A percentile compares a stretch with the other conserved stretches of the same genome.
Conservation (phyloP, 176 grass and related monocot genomes). For the Cenchrus americanus region DNA sequence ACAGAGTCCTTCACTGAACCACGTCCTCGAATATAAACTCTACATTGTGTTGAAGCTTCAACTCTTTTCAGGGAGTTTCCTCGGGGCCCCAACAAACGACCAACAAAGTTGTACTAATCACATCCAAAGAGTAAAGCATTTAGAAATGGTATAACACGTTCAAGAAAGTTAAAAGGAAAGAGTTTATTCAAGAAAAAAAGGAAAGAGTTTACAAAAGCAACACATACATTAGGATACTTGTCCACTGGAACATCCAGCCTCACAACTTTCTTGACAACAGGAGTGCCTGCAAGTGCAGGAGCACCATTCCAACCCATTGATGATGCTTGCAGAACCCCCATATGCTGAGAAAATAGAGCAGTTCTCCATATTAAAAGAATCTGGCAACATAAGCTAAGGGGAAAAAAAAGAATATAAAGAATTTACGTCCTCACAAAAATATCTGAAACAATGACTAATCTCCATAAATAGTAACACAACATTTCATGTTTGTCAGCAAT, state of each 20-base stretch:
- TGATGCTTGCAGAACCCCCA: conserved; percentile 65
- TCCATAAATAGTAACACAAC: neutral
- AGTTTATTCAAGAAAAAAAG: conserved; percentile 21
- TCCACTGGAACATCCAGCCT: conserved; percentile 93
- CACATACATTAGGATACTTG: conserved; percentile 84
- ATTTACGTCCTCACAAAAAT: neutral
- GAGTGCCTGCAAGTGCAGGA: conserved; percentile 58
- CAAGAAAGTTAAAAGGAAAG: conserved; percentile 30
- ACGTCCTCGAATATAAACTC: conserved; percentile 91
- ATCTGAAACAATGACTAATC: conserved; percentile 12
- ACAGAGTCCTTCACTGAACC: conserved; percentile 96
- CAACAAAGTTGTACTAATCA: conserved; percentile 95
- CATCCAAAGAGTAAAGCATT: conserved; percentile 40
- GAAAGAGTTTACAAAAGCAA: conserved; percentile 19
- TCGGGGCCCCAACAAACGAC: conserved; percentile 87
- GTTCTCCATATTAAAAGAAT: conserved; percentile 35
- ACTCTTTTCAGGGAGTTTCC: conserved; percentile 99
- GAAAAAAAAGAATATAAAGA: conserved; percentile 13
- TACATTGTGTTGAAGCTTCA: conserved; percentile 94
- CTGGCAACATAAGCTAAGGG: neutral
- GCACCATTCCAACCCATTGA: conserved; percentile 71
- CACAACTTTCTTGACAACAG: conserved; percentile 89
- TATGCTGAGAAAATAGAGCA: conserved; percentile 62
- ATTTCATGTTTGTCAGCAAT: neutral
- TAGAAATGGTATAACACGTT: conserved; percentile 19